Conservation (phyloP, 164 flowering plant genomes). For the Vitis labrusca region DNA sequence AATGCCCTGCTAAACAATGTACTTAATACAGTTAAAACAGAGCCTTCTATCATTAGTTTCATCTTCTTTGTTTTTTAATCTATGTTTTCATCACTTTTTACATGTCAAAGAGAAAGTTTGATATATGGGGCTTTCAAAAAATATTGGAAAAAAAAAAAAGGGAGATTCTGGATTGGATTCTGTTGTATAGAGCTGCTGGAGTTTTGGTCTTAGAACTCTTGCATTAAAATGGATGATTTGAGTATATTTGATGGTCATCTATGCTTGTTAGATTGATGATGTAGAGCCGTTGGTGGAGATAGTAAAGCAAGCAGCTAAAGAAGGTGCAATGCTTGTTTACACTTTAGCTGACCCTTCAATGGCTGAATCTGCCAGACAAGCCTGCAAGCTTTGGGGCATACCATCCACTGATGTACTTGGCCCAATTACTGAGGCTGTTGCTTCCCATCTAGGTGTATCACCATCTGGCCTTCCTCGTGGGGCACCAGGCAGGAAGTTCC, state of each 20-base stretch:
- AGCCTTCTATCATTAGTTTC: too few relatives aligned
- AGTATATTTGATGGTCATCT: neutral
- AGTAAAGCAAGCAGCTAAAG: constrained; percentile 84
- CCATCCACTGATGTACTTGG: constrained; percentile 71
- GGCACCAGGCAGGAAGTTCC: constrained; percentile 55
- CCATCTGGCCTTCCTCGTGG: constrained; percentile 95
- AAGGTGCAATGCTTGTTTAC: constrained; percentile 78
- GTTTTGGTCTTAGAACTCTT: neutral
- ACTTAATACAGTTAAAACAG: too few relatives aligned
- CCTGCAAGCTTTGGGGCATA: constrained; percentile 77
- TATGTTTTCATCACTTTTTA: too few relatives aligned
- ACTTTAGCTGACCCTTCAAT: constrained; percentile 85
- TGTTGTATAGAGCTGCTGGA: neutral
- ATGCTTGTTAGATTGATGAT: constrained; percentile 61
- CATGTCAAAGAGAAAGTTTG: too few relatives aligned
- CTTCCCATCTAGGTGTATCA: constrained; percentile 76
- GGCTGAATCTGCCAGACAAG: constrained; percentile 74
- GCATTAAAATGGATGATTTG: neutral
- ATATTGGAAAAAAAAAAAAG: too few relatives aligned
- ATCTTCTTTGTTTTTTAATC: too few relatives aligned
- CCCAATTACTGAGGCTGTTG: constrained; percentile 79
- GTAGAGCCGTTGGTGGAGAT: constrained; percentile 66
- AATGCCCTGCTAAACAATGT: too few relatives aligned
- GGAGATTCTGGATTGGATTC: too few relatives aligned
- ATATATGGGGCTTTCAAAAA: too few relatives aligned